Conservation (phyloP, 768 basidiomycete genomes). For the Tylopilus intermedius region DNA sequence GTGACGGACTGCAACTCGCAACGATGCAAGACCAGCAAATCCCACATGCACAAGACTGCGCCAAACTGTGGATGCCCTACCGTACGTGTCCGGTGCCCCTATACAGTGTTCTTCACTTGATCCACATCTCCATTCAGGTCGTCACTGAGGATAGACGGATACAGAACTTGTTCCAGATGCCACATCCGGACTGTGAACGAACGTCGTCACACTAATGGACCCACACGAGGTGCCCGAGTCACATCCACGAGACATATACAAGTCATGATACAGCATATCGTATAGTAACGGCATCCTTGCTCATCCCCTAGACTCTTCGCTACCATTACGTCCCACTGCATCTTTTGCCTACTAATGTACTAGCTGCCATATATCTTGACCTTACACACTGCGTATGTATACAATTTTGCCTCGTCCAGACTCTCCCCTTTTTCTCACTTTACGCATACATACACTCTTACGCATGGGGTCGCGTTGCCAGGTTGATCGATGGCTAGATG, state of each 20-base stretch:
- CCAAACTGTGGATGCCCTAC: slow-evolving; percentile 29
- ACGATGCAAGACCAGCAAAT: slow-evolving; percentile 31
- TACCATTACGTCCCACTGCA: slow-evolving; percentile 5
- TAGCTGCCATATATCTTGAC: slow-evolving; percentile 3
- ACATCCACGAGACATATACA: background rate
- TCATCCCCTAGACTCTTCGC: slow-evolving; percentile 11
- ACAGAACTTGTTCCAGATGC: slow-evolving; percentile 33
- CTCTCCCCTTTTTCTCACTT: background rate
- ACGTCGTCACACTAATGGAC: slow-evolving; percentile 11
- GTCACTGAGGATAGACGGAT: slow-evolving; percentile 34
- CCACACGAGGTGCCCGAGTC: slow-evolving; percentile 1
- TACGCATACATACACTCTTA: slow-evolving; percentile 1
- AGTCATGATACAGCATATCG: background rate
- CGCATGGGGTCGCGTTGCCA: slow-evolving; percentile 16
- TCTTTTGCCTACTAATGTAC: slow-evolving; percentile 15
- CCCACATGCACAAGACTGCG: slow-evolving; percentile 34
- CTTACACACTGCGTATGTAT: slow-evolving; percentile 13
- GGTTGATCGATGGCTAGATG: slow-evolving; percentile 22
- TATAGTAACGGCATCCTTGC: background rate
- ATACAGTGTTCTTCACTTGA: background rate
- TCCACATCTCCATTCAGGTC: slow-evolving; percentile 19
- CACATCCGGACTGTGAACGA: slow-evolving; percentile 31
- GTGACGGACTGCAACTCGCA: slow-evolving; percentile 29
- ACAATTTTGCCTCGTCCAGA: background rate
- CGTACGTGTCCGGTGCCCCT: slow-evolving; percentile 21